Evolutionary conservation across 257 asterid species (phyloP).

Genomic region (Scutellaria minor): DNA sequence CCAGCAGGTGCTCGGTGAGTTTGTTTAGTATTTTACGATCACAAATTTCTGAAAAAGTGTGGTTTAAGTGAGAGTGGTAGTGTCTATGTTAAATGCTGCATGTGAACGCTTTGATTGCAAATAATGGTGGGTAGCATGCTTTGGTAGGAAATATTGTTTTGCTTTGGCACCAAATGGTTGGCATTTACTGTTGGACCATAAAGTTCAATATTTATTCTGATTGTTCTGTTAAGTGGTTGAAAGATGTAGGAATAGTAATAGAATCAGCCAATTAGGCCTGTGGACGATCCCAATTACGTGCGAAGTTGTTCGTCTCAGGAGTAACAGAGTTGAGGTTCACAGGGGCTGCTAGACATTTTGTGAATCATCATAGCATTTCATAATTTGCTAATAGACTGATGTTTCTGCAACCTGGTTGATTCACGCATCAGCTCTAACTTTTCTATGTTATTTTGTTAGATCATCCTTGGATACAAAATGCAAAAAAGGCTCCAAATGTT

Average conservation of each 20-base stretch:
- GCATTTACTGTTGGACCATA: background rate
- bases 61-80: conserved; percentile 34
- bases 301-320: background rate
- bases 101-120: conserved; percentile 36
- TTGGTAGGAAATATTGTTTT: background rate
- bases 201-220: conserved; percentile 5
- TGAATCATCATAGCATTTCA: background rate
- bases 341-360: conserved; percentile 14
- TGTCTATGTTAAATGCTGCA: conserved; percentile 32
- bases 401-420: conserved; percentile 5
- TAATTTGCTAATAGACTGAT: conserved; percentile 21
- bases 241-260: conserved; percentile 8
- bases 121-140: conserved; percentile 37
- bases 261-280: conserved; percentile 1
- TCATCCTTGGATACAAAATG: conserved; percentile 91
- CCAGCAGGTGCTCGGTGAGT: conserved; percentile 90
- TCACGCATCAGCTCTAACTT: conserved; percentile 28
- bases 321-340: background rate
- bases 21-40: conserved; percentile 10
- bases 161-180: conserved; percentile 2
- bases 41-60: conserved; percentile 24
- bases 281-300: conserved; percentile 7
- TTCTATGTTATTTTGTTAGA: conserved; percentile 49
- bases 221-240: background rate
- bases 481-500: conserved; percentile 85